phyloP scores from a whole-genome alignment of 225 moss, liverwort and hornwort genomes.

The Physcomitrium patens region DNA sequence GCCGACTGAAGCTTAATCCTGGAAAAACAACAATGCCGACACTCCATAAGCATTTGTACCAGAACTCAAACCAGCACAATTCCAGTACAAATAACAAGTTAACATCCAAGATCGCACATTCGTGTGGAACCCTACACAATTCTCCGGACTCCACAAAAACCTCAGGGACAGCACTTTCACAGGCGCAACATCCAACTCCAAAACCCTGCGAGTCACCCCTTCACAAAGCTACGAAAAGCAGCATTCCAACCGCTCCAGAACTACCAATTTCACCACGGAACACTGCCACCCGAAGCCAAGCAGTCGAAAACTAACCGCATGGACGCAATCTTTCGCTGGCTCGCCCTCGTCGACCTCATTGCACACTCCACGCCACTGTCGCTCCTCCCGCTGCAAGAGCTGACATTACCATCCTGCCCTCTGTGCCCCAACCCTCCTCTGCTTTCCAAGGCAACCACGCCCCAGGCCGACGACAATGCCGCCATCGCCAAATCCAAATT shows the following conservation, averaged over 20 bases:
- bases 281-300: neutral
- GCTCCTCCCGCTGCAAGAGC: conserved; percentile 25
- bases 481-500: conserved; percentile 38
- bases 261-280: neutral
- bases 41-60: conserved; percentile 1
- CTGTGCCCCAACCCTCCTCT: neutral
- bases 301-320: conserved; percentile 31
- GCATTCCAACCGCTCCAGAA: too few species aligned
- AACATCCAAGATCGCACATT: neutral
- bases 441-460: conserved; percentile 31
- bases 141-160: neutral
- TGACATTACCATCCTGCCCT: conserved; percentile 27
- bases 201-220: conserved; percentile 35
- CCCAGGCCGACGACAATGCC: conserved; percentile 45
- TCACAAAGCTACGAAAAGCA: too few species aligned
- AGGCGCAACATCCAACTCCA: neutral
- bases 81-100: neutral
- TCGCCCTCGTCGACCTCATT: conserved; percentile 4
- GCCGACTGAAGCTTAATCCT: conserved; percentile 31
- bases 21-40: neutral
- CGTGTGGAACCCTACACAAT: neutral
- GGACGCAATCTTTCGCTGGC: conserved; percentile 16
- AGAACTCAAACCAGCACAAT: neutral
- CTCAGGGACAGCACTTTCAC: neutral
- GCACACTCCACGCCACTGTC: conserved; percentile 29